These are phyloP conservation scores for Carex myosuroides DNA, from an alignment of 176 grass and related monocot genomes.

Conservation along the genomic window DNA sequence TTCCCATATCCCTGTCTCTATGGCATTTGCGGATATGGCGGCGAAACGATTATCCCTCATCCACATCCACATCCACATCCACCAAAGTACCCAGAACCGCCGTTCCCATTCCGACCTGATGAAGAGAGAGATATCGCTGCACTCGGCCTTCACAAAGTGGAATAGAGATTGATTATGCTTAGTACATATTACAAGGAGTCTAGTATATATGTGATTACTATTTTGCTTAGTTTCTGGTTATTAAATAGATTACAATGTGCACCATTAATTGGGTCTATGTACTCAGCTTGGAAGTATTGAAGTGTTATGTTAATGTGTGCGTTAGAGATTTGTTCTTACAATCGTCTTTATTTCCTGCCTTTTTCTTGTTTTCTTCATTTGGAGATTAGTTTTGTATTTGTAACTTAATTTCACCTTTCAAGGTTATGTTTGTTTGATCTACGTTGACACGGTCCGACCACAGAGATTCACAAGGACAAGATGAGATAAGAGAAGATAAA, in stretches of 20 bases:
- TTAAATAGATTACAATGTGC: background rate
- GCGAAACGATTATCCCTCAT: background rate
- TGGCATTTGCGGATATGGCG: conserved; percentile 14
- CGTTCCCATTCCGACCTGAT: background rate
- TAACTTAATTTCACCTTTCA: background rate
- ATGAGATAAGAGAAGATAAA: too few relatives aligned
- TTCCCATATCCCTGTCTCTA: conserved; percentile 14
- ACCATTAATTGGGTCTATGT: background rate
- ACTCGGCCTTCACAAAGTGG: background rate
- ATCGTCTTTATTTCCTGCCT: background rate
- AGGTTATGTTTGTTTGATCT: background rate
- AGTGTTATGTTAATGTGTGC: background rate
- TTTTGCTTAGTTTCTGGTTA: background rate
- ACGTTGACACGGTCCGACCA: too few relatives aligned
- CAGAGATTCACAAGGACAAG: too few relatives aligned
- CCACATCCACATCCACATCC: background rate
- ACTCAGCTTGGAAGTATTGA: background rate
- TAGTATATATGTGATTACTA: background rate
- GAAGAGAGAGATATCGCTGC: background rate
- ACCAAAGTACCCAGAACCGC: background rate
- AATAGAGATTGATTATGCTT: background rate
- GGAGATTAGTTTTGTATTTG: background rate
- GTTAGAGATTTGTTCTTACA: background rate
- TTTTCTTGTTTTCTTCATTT: background rate
- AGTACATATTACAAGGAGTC: background rate